These are phyloP conservation scores for Helotiales sp. DNA, from an alignment of 2,329 filamentous ascomycete genomes.

Conservation along the genomic window DNA sequence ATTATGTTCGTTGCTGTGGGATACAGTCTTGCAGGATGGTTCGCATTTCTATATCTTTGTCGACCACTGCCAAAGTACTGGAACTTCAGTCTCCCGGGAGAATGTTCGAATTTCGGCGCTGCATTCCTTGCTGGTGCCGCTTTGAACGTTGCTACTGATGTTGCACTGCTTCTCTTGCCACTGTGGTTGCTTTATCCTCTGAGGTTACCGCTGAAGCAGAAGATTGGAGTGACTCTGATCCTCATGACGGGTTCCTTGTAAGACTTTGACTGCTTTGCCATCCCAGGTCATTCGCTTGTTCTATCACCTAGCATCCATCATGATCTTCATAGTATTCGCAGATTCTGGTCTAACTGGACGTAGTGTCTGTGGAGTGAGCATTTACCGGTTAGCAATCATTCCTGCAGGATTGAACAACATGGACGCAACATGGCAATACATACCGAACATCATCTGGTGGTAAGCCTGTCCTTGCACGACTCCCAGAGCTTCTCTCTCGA, in stretches of 20 bases:
- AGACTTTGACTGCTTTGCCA: neutral
- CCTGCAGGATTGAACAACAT: neutral
- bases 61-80: conserved; percentile 4
- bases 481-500: neutral
- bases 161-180: conserved; percentile 9
- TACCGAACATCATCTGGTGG: conserved; percentile 8
- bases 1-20: conserved; percentile 3
- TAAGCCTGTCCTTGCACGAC: neutral
- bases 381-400: conserved; percentile 13
- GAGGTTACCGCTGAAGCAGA: conserved; percentile 7
- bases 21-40: conserved; percentile 9
- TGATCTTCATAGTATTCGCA: no score
- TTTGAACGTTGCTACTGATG: conserved; percentile 13
- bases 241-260: conserved; percentile 17
- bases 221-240: conserved; percentile 10
- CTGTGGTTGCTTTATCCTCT: conserved; percentile 8
- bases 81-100: conserved; percentile 4
- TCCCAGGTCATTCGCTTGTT: no score
- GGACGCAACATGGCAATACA: conserved; percentile 12
- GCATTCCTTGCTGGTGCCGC: conserved; percentile 9
- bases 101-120: conserved; percentile 3
- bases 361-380: conserved; percentile 14
- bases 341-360: neutral
- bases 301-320: no score
- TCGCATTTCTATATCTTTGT: conserved; percentile 2